Evolutionary conservation across 140 eudicot species (phyloP).

Genomic region (Flaveria floridana): DNA sequence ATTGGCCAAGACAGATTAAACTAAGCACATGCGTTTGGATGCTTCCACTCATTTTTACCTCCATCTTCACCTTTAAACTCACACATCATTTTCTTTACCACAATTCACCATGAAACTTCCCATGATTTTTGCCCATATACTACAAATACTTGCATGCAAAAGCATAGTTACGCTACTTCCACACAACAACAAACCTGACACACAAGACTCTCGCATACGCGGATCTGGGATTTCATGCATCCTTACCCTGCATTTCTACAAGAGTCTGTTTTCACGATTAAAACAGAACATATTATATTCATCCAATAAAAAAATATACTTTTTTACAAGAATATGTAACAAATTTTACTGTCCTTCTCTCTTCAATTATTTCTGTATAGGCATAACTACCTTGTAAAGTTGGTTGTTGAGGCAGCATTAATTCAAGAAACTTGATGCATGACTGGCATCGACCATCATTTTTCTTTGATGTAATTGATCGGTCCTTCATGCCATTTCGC

Average conservation of each 20-base stretch:
- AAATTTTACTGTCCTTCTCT: constrained; percentile 37
- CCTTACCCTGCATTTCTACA: too few species aligned
- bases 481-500: constrained; percentile 50
- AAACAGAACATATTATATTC: too few species aligned
- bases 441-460: constrained; percentile 47
- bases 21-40: constrained; percentile 39
- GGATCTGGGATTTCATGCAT: too few species aligned
- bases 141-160: constrained; percentile 29
- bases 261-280: too few species aligned
- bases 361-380: constrained; percentile 52
- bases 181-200: background rate
- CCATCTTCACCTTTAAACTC: constrained; percentile 26
- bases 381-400: constrained; percentile 47
- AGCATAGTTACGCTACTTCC: constrained; percentile 1
- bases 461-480: constrained; percentile 50
- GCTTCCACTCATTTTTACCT: constrained; percentile 35
- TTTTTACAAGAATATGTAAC: background rate
- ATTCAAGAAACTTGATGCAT: constrained; percentile 34
- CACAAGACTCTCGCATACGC: too few species aligned
- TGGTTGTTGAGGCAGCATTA: constrained; percentile 50
- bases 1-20: constrained; percentile 47
- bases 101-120: constrained; percentile 30
- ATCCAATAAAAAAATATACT: too few species aligned
- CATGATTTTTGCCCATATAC: constrained; percentile 30
- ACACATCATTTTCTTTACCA: constrained; percentile 35